Base-by-base conservation (phyloP, 257 asterid genomes). In the Capsicum pubescens region DNA sequence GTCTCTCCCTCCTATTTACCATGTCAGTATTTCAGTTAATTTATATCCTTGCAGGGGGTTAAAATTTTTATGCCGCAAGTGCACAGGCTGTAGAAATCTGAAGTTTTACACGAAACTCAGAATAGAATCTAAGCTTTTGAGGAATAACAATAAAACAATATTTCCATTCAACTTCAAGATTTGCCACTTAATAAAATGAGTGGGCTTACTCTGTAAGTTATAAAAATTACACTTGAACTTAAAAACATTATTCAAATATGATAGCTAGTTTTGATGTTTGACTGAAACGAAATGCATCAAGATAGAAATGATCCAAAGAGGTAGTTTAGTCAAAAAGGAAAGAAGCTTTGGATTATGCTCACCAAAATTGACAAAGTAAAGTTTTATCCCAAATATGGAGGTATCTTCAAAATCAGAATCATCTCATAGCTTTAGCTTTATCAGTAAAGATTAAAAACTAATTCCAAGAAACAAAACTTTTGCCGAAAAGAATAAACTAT, bases 1-100 rank as follows among this genome's bases (percentile, higher is more conserved):
- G 97, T 83, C 97, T 26, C 32, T 90, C 87, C 95, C 97, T 56
- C 95, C 97, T 8, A 86, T 87, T 90, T 79, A 91, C 86, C 97
- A 92, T 93, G 88, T 93, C 95, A 0, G 94, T 90, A 80, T 90
- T 90, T 58, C 97, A 91, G 83, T 93, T 92, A 17, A 91, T 85
- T 83, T 93, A 93, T 55, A 81, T 91, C 87, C 92, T 83, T 48
- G 92, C 97, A 2, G 97, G 97, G 60, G 90, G 89, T 54, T 87
- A 87, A 68, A 93, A 83, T 66, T 90, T 93, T 84, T 93, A 87
- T 26, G 97, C 97, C 48, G 97, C 97, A 66, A 93, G 32, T 26
- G 32, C 32, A 26, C 32, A 26, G 32, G 32, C 32, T 26, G 32
- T 26, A 26, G 96, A 92, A 74, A 90, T 90, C 97, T 91, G 87